Percentiles rank a stretch among this genome's conserved stretches.
Conservation (phyloP, 169 alveolate species). For the Cyclospora cayetanensis region DNA sequence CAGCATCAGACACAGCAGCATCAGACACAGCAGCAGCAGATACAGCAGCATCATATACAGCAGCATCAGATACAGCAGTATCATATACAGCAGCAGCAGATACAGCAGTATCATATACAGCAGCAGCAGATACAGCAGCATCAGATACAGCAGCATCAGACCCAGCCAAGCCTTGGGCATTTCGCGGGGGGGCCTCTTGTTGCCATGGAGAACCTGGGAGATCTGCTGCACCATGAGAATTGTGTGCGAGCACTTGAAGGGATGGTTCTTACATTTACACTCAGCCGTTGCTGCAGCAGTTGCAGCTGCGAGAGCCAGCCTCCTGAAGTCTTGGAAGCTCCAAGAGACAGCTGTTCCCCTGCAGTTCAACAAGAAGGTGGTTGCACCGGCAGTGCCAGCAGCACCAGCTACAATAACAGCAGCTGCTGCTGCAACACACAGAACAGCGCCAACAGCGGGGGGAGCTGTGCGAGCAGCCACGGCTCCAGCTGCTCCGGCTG, state of each 20-base stretch:
- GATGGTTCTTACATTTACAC: neutral
- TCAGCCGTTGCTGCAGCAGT: neutral
- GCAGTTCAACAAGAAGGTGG: neutral
- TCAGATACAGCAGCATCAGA: neutral
- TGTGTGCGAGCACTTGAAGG: neutral
- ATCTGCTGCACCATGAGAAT: neutral
- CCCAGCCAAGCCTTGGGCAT: neutral
- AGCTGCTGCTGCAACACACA: neutral
- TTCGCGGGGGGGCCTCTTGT: neutral
- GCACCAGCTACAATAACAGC: neutral
- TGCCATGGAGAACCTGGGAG: neutral
- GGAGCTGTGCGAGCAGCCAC: neutral
- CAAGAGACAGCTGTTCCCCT: neutral
- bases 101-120: neutral
- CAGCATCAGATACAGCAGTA: constrained; percentile 39
- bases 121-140: constrained; percentile 37
- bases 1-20: neutral
- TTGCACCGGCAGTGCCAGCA: neutral
- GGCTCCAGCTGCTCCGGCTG: constrained; percentile 16
- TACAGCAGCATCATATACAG: neutral
- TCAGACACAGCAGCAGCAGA: neutral
- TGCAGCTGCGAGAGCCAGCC: neutral
- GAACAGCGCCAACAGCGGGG: neutral
- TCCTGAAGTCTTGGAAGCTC: neutral
- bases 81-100: neutral